Evolutionary conservation across 2,329 filamentous ascomycete species (phyloP).

Genomic region (Fusarium brevicatenulatum): DNA sequence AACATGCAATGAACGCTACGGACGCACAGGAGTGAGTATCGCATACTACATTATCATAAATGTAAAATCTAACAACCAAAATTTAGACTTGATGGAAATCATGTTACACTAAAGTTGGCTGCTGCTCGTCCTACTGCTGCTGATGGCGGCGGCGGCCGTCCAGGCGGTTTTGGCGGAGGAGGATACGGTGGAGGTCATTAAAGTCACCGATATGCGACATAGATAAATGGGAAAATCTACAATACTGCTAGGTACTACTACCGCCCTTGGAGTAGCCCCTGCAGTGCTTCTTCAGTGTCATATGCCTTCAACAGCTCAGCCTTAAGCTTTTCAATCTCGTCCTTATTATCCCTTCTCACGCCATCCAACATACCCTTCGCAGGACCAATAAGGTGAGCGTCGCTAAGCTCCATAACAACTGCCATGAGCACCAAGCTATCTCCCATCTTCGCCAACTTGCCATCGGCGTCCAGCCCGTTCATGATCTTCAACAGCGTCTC

Average conservation of each 20-base stretch:
- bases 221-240: neutral
- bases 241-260: neutral
- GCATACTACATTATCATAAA: too few species aligned
- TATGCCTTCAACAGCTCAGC: neutral
- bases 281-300: neutral
- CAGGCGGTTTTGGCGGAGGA: neutral
- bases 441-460: neutral
- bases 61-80: too few species aligned
- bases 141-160: too few species aligned
- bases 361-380: neutral
- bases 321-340: neutral
- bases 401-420: neutral
- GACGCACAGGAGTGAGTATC: too few species aligned
- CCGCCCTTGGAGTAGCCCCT: neutral
- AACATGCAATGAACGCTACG: too few species aligned
- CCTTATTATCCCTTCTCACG: neutral
- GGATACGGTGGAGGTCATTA: neutral
- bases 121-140: too few species aligned
- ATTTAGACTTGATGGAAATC: too few species aligned
- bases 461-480: neutral
- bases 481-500: conserved; percentile 1
- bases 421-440: conserved; percentile 12
- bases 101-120: too few species aligned
- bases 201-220: fast-evolving
- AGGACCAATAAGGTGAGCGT: neutral